Percentiles rank a stretch among this genome's conserved stretches.
Evolutionary conservation across 1,284 basidiomycete genomes (phyloP).

Genomic region (Pyrrhoderma noxium): DNA sequence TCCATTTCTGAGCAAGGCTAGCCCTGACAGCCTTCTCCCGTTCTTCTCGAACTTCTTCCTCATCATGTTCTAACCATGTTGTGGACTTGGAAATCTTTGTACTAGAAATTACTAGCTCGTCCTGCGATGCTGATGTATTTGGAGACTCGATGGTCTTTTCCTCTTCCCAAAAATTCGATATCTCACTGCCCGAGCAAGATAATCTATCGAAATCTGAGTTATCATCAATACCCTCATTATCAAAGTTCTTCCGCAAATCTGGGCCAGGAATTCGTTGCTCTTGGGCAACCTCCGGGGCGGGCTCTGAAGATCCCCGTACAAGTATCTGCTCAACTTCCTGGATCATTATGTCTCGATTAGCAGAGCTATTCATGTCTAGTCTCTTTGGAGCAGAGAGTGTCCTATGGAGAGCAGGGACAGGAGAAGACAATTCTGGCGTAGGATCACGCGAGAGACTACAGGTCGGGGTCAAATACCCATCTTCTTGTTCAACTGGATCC

Average conservation of each 20-base stretch:
- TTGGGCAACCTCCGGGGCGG: background rate
- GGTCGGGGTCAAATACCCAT: conserved; percentile 67
- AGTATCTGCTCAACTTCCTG: conserved; percentile 8
- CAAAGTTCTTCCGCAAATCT: conserved; percentile 13
- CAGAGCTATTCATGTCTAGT: background rate
- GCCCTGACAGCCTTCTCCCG: background rate
- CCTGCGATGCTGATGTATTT: too few species aligned
- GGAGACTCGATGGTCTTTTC: conserved; percentile 1
- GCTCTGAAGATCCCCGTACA: conserved; percentile 17
- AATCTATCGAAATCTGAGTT: background rate
- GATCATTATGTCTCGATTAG: conserved; percentile 2
- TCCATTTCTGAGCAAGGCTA: conserved; percentile 6
- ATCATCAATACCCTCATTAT: conserved; percentile 3
- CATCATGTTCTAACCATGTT: background rate
- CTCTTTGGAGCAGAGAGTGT: background rate
- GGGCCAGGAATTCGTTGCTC: conserved; percentile 11
- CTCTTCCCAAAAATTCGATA: conserved; percentile 13
- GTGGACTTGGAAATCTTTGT: too few species aligned
- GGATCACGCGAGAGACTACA: conserved; percentile 43
- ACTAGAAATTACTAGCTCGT: too few species aligned
- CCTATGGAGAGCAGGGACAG: conserved; percentile 28
- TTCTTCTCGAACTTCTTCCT: background rate
- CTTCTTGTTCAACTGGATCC: conserved; percentile 55
- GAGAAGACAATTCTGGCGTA: conserved; percentile 59
- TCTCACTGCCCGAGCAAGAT: conserved; percentile 11